These are phyloP conservation scores for Aphanomyces cochlioides DNA, from an alignment of 352 stramenopile genomes.

Conservation along the genomic window DNA sequence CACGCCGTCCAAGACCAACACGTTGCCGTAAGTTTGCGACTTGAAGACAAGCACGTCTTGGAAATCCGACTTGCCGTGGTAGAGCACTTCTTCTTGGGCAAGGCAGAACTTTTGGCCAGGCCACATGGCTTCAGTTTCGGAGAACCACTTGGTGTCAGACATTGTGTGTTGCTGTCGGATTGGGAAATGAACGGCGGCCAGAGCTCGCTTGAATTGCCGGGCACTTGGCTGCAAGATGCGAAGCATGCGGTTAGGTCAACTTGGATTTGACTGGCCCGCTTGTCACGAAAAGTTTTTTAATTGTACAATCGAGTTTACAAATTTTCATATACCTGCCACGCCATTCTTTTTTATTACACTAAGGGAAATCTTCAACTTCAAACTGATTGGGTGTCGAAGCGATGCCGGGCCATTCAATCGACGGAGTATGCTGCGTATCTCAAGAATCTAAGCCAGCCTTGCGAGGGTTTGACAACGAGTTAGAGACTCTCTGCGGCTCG, in stretches of 20 bases:
- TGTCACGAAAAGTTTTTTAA: not conserved
- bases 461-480: too few species aligned
- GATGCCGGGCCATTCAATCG: too few species aligned
- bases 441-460: too few species aligned
- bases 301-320: too few species aligned
- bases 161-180: not conserved
- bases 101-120: constrained; percentile 90
- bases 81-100: constrained; percentile 92
- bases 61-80: constrained; percentile 95
- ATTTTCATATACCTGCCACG: too few species aligned
- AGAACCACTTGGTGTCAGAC: constrained; percentile 80
- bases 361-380: too few species aligned
- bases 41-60: constrained; percentile 99
- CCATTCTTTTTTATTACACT: too few species aligned
- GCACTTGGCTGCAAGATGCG: not conserved
- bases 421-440: too few species aligned
- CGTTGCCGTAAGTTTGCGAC: constrained; percentile 95
- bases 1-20: constrained; percentile 98
- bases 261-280: constrained; percentile 18
- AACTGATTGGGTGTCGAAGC: too few species aligned
- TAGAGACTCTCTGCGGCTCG: too few species aligned
- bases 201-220: not conserved
- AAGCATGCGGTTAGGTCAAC: not conserved
- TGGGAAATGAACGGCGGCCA: constrained; percentile 14
- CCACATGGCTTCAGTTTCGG: constrained; percentile 94